These are phyloP conservation scores for Paracamarosporium sp. DNA, from an alignment of 2,329 filamentous ascomycete genomes.

Conservation along the genomic window DNA sequence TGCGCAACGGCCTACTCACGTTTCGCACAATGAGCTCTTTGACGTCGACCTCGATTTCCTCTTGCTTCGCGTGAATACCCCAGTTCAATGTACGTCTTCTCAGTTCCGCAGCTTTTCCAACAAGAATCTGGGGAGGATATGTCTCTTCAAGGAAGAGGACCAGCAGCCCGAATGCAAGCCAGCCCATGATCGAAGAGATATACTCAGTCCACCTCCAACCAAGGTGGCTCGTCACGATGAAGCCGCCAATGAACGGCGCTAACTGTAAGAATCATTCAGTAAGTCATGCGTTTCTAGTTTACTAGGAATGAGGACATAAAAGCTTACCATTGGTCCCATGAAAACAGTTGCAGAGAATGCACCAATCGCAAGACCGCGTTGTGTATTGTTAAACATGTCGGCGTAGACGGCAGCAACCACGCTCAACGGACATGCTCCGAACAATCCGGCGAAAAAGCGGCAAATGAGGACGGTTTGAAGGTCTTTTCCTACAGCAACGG, in stretches of 20 bases:
- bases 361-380: constrained; percentile 52
- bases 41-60: constrained; percentile 61
- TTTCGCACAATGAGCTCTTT: constrained; percentile 59
- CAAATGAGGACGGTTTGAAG: constrained; percentile 61
- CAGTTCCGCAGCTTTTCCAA: constrained; percentile 62
- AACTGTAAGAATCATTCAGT: constrained; percentile 21
- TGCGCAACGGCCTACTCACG: constrained; percentile 58
- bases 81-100: constrained; percentile 64
- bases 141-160: constrained; percentile 64
- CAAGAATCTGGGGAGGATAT: constrained; percentile 64
- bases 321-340: constrained; percentile 53
- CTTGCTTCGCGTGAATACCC: constrained; percentile 66
- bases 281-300: background rate
- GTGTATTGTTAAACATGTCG: constrained; percentile 61
- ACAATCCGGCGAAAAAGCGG: constrained; percentile 62
- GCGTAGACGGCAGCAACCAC: constrained; percentile 62
- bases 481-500: constrained; percentile 58
- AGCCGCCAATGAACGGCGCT: constrained; percentile 61
- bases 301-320: constrained; percentile 59
- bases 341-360: constrained; percentile 59
- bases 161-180: constrained; percentile 54
- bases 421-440: constrained; percentile 60
- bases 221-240: constrained; percentile 56
- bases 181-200: constrained; percentile 64
- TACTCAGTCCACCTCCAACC: constrained; percentile 65